A percentile compares a stretch with the other conserved stretches of the same genome.
Conservation (phyloP, 345 rosid genomes). For the Pseudoturritis turrita region DNA sequence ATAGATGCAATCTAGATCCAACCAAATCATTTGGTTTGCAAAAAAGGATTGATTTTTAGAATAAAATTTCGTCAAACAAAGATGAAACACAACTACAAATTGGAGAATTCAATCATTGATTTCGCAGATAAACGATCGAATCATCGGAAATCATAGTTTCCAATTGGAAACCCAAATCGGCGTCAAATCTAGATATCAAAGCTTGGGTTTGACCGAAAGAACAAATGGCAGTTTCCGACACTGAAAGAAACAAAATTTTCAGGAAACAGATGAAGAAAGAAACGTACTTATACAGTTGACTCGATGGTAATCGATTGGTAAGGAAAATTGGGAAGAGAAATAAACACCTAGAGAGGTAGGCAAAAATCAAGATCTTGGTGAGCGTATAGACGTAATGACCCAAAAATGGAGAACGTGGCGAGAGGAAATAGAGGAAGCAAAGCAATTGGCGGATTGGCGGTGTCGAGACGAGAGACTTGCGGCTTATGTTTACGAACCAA, state of each 20-base stretch:
- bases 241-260: background rate
- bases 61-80: background rate
- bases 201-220: background rate
- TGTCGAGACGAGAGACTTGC: background rate
- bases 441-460: slow-evolving; percentile 27
- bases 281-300: slow-evolving; percentile 21
- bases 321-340: background rate
- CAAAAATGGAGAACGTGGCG: slow-evolving; percentile 24
- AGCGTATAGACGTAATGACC: background rate
- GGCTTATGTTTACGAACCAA: slow-evolving; percentile 4
- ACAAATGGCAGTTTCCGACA: background rate
- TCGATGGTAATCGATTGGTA: slow-evolving; percentile 8
- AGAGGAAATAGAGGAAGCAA: slow-evolving; percentile 16
- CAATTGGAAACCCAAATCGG: background rate
- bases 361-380: slow-evolving; percentile 11
- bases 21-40: background rate
- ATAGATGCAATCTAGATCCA: background rate
- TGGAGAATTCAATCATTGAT: background rate
- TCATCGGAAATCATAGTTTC: background rate
- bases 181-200: background rate
- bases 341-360: slow-evolving; percentile 4
- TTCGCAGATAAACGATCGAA: background rate
- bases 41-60: background rate
- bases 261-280: background rate
- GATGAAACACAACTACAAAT: background rate